Base-by-base conservation (phyloP, 257 asterid species). In the Misopates orontium region DNA sequence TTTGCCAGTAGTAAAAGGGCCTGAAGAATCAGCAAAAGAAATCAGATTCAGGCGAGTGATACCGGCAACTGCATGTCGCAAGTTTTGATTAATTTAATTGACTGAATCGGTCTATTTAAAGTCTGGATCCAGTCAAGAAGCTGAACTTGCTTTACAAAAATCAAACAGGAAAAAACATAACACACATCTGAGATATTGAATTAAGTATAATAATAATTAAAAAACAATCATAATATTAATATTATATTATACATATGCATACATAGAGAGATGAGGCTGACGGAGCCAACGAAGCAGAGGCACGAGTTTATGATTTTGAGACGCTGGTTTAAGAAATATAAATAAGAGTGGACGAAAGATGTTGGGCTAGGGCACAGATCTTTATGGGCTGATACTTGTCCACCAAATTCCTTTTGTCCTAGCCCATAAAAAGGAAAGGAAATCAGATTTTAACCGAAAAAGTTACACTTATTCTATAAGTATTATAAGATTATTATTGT, bases 101-200 rank as follows among this genome's bases (percentile, higher is more conserved):
- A 12, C 84, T 77, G 85, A 79, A 78, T 58, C 82, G 60, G 1
- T 8, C 16, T 28, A 28, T 28, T 28, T n/a, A n/a, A n/a, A n/a
- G 11, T 9, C 67, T 52, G 25, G 70, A 84, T 82, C 88, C 88
- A 78, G 60, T 61, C 88, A 88, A 86, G 79, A 85, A 84, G 84
- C 91, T 82, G 89, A 69, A 76, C 87, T 81, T 79, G 85, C 87
- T 73, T 1, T 14, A 5, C 10, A 16, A 5, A 23, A 68, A 53
- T 70, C 21, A 4, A 20, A 60, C 1, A 41, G 3, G 17, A 14
- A 20, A 68, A 21, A 18, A 54, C 31, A 42, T n/a, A n/a, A n/a
- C n/a, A n/a, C n/a, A n/a, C n/a, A n/a, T n/a, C n/a, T n/a, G n/a
- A n/a, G n/a, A n/a, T n/a, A n/a, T n/a, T n/a, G n/a, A n/a, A n/a